Evolutionary conservation across 345 rosid genomes (phyloP).

Genomic region (Garcia nutans): DNA sequence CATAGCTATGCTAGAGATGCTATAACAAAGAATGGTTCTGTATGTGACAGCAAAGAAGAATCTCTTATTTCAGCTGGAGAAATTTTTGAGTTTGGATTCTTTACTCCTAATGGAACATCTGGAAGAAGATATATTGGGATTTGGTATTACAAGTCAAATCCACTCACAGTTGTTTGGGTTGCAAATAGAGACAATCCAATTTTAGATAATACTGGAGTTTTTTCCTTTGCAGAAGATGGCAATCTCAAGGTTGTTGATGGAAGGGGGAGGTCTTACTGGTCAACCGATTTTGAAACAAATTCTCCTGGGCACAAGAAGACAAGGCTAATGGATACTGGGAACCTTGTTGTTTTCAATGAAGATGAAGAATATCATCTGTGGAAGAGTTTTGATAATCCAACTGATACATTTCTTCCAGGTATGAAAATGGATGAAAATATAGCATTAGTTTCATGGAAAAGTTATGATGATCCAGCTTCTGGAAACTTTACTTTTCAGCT

Average conservation of each 20-base stretch:
- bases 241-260: conserved; percentile 9
- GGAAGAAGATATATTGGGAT: conserved; percentile 20
- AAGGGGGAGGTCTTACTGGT: conserved; percentile 12
- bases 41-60: neutral
- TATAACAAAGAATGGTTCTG: neutral
- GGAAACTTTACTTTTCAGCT: conserved; percentile 54
- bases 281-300: conserved; percentile 15
- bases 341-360: conserved; percentile 31
- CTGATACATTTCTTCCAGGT: conserved; percentile 26
- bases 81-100: conserved; percentile 38
- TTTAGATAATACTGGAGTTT: neutral
- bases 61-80: conserved; percentile 32
- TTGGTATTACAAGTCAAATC: conserved; percentile 13
- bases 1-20: conserved; percentile 24
- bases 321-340: conserved; percentile 44
- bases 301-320: conserved; percentile 9
- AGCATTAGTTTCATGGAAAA: conserved; percentile 52
- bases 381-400: conserved; percentile 22
- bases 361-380: neutral
- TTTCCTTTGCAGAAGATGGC: conserved; percentile 8
- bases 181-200: conserved; percentile 21
- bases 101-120: conserved; percentile 11
- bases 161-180: conserved; percentile 24
- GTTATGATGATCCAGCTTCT: conserved; percentile 49
- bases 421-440: conserved; percentile 32